Evolutionary conservation across 2,329 filamentous ascomycete species (phyloP).

Genomic region (Ascochyta pisi): DNA sequence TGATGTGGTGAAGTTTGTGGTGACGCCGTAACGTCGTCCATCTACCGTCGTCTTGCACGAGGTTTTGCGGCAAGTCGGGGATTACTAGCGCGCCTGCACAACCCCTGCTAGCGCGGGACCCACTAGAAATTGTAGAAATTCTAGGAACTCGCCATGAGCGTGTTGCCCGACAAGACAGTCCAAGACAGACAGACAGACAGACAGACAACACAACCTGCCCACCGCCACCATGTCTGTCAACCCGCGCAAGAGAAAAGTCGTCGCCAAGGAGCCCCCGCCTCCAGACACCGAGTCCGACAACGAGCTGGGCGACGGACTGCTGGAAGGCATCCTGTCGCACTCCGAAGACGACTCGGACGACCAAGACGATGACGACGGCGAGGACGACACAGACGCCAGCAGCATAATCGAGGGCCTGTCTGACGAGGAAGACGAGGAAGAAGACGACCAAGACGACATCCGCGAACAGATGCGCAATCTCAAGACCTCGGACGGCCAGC

Average conservation of each 20-base stretch:
- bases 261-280: slow-evolving; percentile 44
- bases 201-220: slow-evolving; percentile 5
- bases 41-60: neutral
- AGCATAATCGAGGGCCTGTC: slow-evolving; percentile 43
- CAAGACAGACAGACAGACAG: neutral
- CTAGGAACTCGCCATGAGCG: too few species aligned
- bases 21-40: too few species aligned
- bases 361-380: slow-evolving; percentile 26
- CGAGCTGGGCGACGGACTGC: slow-evolving; percentile 47
- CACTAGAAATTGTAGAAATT: slow-evolving; percentile 15
- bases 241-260: slow-evolving; percentile 58
- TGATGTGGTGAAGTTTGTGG: too few species aligned
- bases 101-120: slow-evolving; percentile 8
- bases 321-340: slow-evolving; percentile 53
- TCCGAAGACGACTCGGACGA: slow-evolving; percentile 50
- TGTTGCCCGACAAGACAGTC: too few species aligned
- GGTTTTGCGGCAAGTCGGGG: slow-evolving; percentile 2
- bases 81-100: neutral
- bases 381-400: slow-evolving; percentile 39
- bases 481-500: slow-evolving; percentile 42
- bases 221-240: slow-evolving; percentile 50
- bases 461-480: slow-evolving; percentile 54
- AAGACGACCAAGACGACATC: slow-evolving; percentile 50
- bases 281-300: slow-evolving; percentile 41
- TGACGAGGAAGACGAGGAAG: slow-evolving; percentile 39